Conservation (phyloP, 352 stramenopile species). For the Phytophthora melonis region DNA sequence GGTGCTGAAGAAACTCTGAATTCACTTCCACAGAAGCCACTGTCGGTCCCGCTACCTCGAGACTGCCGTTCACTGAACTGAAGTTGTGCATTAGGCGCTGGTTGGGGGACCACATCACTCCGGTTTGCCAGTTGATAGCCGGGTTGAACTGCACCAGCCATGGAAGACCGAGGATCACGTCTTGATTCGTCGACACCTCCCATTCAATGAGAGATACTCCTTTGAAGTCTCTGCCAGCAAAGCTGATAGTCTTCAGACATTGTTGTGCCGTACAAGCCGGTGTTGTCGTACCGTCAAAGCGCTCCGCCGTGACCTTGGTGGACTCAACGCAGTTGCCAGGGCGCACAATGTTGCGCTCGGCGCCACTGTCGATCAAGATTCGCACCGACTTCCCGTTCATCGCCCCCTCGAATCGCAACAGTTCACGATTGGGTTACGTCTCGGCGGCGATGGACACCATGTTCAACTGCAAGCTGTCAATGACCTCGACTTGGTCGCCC, state of each 20-base stretch:
- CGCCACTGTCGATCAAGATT: neutral
- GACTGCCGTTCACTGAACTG: neutral
- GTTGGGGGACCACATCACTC: no score
- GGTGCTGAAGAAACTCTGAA: neutral
- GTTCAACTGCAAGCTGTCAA: neutral
- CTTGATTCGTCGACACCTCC: no score
- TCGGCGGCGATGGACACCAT: neutral
- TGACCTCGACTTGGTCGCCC: neutral
- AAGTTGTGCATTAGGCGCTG: no score
- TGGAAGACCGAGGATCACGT: no score
- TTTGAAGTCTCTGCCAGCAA: neutral
- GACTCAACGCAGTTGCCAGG: neutral
- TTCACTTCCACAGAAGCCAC: neutral
- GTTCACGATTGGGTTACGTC: neutral
- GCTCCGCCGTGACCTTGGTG: no score
- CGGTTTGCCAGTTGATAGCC: no score
- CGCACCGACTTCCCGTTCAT: neutral
- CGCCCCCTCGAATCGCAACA: neutral
- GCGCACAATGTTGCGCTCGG: neutral
- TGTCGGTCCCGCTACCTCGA: neutral
- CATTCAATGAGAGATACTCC: neutral
- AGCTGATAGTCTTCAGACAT: neutral
- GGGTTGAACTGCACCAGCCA: no score
- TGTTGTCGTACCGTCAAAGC: neutral
- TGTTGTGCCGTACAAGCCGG: no score